Base-by-base conservation (phyloP, 2,329 filamentous ascomycete species). In the Setomelanomma holmii region DNA sequence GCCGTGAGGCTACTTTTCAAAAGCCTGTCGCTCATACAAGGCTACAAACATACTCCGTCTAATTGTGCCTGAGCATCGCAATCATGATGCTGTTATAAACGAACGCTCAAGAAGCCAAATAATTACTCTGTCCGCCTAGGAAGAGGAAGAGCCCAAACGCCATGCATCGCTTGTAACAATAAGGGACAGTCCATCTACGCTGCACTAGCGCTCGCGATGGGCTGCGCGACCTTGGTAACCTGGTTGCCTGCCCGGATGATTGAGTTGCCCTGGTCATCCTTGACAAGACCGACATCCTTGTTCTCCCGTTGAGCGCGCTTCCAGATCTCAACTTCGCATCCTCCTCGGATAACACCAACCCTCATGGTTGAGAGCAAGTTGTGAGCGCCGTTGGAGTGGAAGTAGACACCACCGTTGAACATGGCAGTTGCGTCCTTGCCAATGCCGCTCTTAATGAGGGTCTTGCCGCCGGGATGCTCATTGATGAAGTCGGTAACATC, bases 161-260 rank as follows among this genome's bases (percentile, higher is more conserved):
- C 69, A 49, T 66, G 64, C 64, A 66, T 70, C 68, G 60, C 60
- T 67, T 40, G 46, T 49, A 43, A 58, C 60, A 53, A 56, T 49
- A 50, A 51, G 38, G 27, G 38, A 43, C 21, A 54, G 41, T 17
- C 53, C 42, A 52, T 69, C 64, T 76, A 93, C 68, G 92, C 92
- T 59, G 92, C 91, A 76, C 91, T 91, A 53, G 93, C 93, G 65
- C 87, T 93, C 58, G 88, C 86, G 49, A 90, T 85, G 39, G 93
- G 91, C 74, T 91, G 86, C 17, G 86, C 79, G 45, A 96, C 85
- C 78, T 91, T 91, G 64, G 93, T 97, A 53, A 90, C 85, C 79
- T 97, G 93, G 67, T 86, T 82, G 47, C 92, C 92, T 61, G 93
- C 92, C 60, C 93, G 89, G 69, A 96, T 85, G 64, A 97, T 92